Conservation (phyloP, 257 asterid genomes). For the Haberlea rhodopensis region DNA sequence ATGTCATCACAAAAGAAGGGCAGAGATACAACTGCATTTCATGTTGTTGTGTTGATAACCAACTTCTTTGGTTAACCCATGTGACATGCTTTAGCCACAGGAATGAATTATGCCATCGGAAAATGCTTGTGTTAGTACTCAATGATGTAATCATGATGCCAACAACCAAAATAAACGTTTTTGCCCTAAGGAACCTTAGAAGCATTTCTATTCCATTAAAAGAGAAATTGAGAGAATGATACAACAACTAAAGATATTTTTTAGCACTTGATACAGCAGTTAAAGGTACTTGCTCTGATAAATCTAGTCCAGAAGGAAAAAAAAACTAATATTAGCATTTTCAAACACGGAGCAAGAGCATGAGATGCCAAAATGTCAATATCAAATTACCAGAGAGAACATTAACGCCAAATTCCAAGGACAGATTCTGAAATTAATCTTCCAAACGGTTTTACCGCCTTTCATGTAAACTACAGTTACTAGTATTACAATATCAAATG, state of each 20-base stretch:
- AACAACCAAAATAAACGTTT: too few relatives aligned
- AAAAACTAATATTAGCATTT: background rate
- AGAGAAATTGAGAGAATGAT: conserved; percentile 4
- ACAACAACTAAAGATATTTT: too few relatives aligned
- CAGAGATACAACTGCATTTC: background rate
- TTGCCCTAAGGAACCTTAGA: background rate
- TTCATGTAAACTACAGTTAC: background rate
- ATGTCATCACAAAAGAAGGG: background rate
- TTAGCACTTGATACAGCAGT: too few relatives aligned
- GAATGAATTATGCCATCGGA: background rate
- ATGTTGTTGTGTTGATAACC: background rate
- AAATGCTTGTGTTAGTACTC: too few relatives aligned
- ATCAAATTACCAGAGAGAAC: conserved; percentile 1
- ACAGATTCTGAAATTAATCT: background rate
- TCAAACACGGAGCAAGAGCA: conserved; percentile 10
- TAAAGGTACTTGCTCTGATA: background rate
- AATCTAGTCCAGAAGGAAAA: background rate
- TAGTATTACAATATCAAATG: background rate
- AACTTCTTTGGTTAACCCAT: background rate
- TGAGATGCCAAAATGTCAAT: conserved; percentile 8
- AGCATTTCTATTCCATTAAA: background rate
- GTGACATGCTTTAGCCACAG: background rate
- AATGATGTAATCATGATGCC: background rate
- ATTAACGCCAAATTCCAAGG: background rate
- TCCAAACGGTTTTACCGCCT: background rate